Evolutionary conservation across 345 rosid genomes (phyloP), one percentile per base, ranked within the genome.

Genomic region (Populus davidiana): DNA sequence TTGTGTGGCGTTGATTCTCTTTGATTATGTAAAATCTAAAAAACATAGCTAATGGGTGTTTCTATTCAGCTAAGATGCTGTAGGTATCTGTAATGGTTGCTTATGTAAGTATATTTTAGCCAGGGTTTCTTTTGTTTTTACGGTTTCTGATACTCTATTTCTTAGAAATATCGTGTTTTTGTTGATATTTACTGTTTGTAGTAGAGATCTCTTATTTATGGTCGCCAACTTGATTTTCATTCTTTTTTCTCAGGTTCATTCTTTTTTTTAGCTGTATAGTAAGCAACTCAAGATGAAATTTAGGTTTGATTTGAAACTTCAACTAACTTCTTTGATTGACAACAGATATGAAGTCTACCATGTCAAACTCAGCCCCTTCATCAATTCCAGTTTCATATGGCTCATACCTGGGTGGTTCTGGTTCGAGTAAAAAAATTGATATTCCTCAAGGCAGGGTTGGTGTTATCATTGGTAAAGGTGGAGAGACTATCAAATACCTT

Each of bases 391-490:
- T 83, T 74, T 89, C 98, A 0, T 93, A 92, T 79, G 88, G 88
- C n/a, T 89, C 90, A 61, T 87, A 86, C 79, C 83, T 82, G 79
- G 92, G 92, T 62, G 89, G 92, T 29, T 74, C 91, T 9, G 89
- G 92, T 29, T 74, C 91, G 8, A 92, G 96, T 76, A 96, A 92
- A 80, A 96, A 87, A 88, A 91, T 96, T 79, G 98, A 94, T 27
- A 85, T 96, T 77, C 99, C 99, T 29, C 92, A 92, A 72, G 93
- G 84, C 69, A 89, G 96, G 89, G 98, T 96, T 78, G 99, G 99
- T 69, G 99, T 96, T 71, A 91, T 96, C 31, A 96, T 96, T 84
- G 99, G 99, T 2, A 96, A 94, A 89, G 90, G 91, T 69, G 99
- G 99, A 35, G 99, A 96, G 75, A 96, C 99, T 20, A 96, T 96